These are phyloP conservation scores for Sisymbrium irio DNA, from an alignment of 345 rosid species.

Conservation along the genomic window DNA sequence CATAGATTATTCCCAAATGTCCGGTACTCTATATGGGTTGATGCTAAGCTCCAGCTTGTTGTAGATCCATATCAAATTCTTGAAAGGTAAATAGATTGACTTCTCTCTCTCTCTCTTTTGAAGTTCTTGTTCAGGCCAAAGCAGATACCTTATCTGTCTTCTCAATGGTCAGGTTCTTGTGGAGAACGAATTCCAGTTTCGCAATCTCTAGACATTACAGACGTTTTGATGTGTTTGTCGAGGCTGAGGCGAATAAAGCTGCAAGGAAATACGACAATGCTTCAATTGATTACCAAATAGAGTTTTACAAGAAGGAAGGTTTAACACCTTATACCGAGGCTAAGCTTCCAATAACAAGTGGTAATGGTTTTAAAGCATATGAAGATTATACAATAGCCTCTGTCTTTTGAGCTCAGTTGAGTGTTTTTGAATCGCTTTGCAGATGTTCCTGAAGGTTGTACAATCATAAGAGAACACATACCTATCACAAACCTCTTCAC, in stretches of 20 bases:
- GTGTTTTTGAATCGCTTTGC: slow-evolving; percentile 27
- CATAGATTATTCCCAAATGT: slow-evolving; percentile 79
- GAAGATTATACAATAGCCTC: not conserved
- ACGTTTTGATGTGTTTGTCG: slow-evolving; percentile 81
- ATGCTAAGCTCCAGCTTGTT: slow-evolving; percentile 87
- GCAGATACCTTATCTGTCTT: not conserved
- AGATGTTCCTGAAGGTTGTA: slow-evolving; percentile 99
- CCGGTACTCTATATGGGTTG: slow-evolving; percentile 83
- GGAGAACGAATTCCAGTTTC: slow-evolving; percentile 71
- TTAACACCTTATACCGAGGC: slow-evolving; percentile 66
- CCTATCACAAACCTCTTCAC: slow-evolving; percentile 76
- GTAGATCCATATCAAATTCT: slow-evolving; percentile 87
- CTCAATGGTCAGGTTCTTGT: slow-evolving; percentile 58
- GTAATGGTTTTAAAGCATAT: slow-evolving; percentile 38
- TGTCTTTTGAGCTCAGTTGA: not conserved
- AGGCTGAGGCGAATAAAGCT: slow-evolving; percentile 93
- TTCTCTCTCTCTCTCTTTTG: not conserved
- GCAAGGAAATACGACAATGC: slow-evolving; percentile 77
- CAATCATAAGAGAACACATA: slow-evolving; percentile 73
- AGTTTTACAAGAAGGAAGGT: slow-evolving; percentile 78
- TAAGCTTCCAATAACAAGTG: slow-evolving; percentile 90
- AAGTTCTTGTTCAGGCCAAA: not conserved
- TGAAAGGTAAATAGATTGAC: slow-evolving; percentile 49
- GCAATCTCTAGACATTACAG: slow-evolving; percentile 83
- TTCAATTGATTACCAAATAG: slow-evolving; percentile 74